Evolutionary conservation across 1,139 yeast genomes (phyloP).

Genomic region (Chernovozyma aurita): DNA sequence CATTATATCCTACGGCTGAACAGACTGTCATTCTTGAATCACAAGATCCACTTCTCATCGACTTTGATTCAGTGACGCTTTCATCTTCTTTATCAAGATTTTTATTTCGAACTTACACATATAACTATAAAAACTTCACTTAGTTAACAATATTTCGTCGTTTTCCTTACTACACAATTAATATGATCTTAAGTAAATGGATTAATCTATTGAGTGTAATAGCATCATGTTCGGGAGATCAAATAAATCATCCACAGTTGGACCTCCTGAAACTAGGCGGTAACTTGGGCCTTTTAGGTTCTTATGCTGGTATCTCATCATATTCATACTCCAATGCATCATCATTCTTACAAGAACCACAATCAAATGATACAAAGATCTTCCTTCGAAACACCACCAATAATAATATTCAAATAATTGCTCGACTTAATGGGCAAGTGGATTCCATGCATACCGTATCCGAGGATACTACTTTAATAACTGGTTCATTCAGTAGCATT

Average conservation of each 20-base stretch:
- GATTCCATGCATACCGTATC: constrained; percentile 15
- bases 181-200: too few relatives aligned
- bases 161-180: too few relatives aligned
- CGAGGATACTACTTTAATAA: constrained; percentile 29
- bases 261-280: constrained; percentile 32
- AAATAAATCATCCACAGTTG: constrained; percentile 23
- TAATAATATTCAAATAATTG: constrained; percentile 27
- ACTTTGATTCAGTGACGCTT: too few relatives aligned
- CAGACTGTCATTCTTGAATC: too few relatives aligned
- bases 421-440: constrained; percentile 30
- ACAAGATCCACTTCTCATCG: too few relatives aligned
- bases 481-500: constrained; percentile 33
- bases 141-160: too few relatives aligned
- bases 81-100: too few relatives aligned
- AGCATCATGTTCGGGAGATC: neutral
- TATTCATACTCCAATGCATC: constrained; percentile 53
- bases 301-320: constrained; percentile 56
- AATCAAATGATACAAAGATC: constrained; percentile 11
- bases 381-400: constrained; percentile 27
- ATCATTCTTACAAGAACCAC: constrained; percentile 17
- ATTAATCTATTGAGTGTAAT: too few relatives aligned
- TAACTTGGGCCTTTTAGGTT: constrained; percentile 60
- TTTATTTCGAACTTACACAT: too few relatives aligned
- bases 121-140: too few relatives aligned
- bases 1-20: too few relatives aligned